A percentile compares a stretch with the other conserved stretches of the same genome.
These are phyloP conservation scores for Hemerocallis citrina DNA, from an alignment of 106 monocot species.

Conservation along the genomic window DNA sequence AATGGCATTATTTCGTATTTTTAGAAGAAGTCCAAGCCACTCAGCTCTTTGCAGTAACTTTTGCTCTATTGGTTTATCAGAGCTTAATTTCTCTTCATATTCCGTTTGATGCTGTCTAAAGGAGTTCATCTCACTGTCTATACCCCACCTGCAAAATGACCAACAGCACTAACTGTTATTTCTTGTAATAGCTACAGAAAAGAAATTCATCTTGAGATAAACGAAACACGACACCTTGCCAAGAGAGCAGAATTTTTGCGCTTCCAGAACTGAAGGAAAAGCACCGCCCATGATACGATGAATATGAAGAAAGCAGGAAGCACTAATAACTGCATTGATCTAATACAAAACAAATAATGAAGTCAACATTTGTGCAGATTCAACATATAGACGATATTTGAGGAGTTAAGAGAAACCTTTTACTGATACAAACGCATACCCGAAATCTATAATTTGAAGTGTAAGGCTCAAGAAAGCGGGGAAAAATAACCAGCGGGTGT, in stretches of 20 bases:
- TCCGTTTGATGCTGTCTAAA: constrained; percentile 3
- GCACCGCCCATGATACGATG: constrained; percentile 71
- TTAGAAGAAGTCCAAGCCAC: constrained; percentile 66
- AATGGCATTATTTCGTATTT: constrained; percentile 67
- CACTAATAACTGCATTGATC: constrained; percentile 51
- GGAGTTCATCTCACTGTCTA: constrained; percentile 24
- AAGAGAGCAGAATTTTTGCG: constrained; percentile 79
- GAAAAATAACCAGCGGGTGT: constrained; percentile 80
- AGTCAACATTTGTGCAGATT: not conserved
- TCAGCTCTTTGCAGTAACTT: constrained; percentile 72
- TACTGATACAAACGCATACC: constrained; percentile 22
- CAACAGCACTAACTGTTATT: not conserved
- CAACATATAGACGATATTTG: not conserved
- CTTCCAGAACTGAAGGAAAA: constrained; percentile 93
- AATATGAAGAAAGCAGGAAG: constrained; percentile 80
- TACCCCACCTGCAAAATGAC: constrained; percentile 68
- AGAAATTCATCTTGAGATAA: not conserved
- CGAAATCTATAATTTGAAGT: constrained; percentile 76
- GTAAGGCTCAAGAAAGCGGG: constrained; percentile 81
- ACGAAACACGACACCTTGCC: constrained; percentile 39
- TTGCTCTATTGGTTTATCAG: constrained; percentile 36
- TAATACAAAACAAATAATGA: constrained; percentile 13
- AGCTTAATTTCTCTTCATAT: constrained; percentile 25
- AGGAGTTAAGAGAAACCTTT: not conserved
- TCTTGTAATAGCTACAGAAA: not conserved